A percentile compares a stretch with the other conserved stretches of the same genome.
Conservation (phyloP, 169 alveolate species). For the Plasmodium gallinaceum region DNA sequence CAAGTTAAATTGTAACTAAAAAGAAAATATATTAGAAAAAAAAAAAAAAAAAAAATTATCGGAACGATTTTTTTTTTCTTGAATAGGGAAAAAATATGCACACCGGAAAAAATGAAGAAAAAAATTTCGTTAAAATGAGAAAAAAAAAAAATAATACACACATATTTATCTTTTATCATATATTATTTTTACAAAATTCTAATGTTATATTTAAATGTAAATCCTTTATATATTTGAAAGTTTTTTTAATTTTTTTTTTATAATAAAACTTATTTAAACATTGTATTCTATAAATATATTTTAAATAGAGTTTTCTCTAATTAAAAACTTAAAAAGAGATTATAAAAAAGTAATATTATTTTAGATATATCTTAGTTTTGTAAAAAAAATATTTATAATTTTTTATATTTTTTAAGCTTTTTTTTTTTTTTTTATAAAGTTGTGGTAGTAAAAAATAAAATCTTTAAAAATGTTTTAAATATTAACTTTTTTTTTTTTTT, state of each 20-base stretch:
- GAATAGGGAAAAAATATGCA: constrained; percentile 11
- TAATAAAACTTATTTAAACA: not conserved
- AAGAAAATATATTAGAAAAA: not conserved
- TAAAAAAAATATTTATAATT: no score
- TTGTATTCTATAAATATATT: not conserved
- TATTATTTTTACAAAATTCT: not conserved
- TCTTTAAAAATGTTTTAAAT: no score
- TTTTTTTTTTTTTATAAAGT: no score
- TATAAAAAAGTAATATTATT: no score
- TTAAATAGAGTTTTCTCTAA: no score
- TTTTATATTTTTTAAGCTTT: no score
- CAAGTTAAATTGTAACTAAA: not conserved
- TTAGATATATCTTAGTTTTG: no score
- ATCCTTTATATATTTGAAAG: no score
- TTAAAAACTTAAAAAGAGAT: no score
- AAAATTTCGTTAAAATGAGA: constrained; percentile 15
- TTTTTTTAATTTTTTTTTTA: not conserved
- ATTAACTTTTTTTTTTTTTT: no score
- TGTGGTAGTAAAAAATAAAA: no score
- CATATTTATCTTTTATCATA: not conserved
- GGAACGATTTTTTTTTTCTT: not conserved
- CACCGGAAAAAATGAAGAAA: constrained; percentile 27
- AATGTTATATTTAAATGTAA: no score
- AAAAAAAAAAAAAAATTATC: not conserved
- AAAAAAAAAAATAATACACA: constrained; percentile 3